Evolutionary conservation across 192 early-diverging fungal species (phyloP).

Genomic region (Backusella mclennaniae): DNA sequence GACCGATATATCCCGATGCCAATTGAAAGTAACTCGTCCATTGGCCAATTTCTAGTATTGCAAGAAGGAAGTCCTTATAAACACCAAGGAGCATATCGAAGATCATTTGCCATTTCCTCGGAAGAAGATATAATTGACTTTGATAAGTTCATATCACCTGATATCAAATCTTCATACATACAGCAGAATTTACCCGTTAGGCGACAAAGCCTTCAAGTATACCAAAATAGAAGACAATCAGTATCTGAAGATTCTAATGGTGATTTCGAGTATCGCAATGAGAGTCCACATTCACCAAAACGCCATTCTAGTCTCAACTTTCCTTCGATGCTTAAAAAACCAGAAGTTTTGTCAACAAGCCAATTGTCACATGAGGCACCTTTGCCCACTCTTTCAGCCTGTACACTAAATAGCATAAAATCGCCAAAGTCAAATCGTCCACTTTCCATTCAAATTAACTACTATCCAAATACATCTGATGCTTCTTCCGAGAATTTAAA

Average conservation of each 20-base stretch:
- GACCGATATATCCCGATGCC: neutral
- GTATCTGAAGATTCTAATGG: neutral
- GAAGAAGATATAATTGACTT: neutral
- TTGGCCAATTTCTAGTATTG: neutral
- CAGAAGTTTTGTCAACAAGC: neutral
- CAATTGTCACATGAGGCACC: neutral
- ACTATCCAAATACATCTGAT: neutral
- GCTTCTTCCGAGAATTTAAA: neutral
- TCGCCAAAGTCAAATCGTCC: neutral
- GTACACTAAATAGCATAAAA: neutral
- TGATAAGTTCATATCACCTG: neutral
- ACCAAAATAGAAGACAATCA: neutral
- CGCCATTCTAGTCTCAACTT: neutral
- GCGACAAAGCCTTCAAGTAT: conserved; percentile 28
- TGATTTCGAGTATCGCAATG: neutral
- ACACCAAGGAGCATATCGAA: conserved; percentile 1
- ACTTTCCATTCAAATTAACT: conserved; percentile 1
- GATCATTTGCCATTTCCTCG: neutral
- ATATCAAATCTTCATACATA: conserved; percentile 18
- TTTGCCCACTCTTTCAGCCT: neutral
- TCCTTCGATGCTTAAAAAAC: neutral
- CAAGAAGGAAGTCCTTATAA: neutral
- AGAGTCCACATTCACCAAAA: neutral
- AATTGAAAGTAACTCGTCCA: neutral
- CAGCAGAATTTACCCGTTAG: conserved; percentile 32